Evolutionary conservation across 2,329 filamentous ascomycete genomes (phyloP), one percentile per base, ranked within the genome.

Genomic region (Penicillium decumbens): DNA sequence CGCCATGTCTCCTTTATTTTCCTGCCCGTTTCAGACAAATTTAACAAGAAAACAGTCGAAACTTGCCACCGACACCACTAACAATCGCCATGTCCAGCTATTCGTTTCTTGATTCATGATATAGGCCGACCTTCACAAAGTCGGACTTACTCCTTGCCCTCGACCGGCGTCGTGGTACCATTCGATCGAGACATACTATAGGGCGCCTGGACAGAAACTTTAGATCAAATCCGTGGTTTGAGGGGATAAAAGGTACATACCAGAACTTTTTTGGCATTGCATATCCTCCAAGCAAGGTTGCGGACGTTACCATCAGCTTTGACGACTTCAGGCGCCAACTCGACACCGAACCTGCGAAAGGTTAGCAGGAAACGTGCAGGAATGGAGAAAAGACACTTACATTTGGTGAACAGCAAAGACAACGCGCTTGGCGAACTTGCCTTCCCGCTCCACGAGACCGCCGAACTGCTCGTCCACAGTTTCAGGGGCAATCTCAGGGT

Each of bases 371-470:
- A 44, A 49, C 12, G 20, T 18, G 30, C 18, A 39, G 23, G 32
- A 24, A 51, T 42, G 49, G 33, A 45, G 33, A 37, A 32, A 4
- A 35, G 2, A 28, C 43, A 67, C 77, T 66, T 54, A 95, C 90
- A 96, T 96, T 67, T 95, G 88, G 56, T 88, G 87, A 25, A 98
- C 89, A 4, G 91, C 93, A 69, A 95, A 97, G 0, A 97, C 91
- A 9, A 97, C 87, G 37, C 93, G 77, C 70, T 84, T 88, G 0
- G 92, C 87, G 62, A 90, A 97, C 70, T 95, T 96, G 55, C 85
- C 82, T 58, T 96, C 88, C 23, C 90, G 78, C 64, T 95, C 90
- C 1, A 96, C 87, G 35, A 91, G 77, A 41, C 82, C 83, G 0
- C 93, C 93, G 67, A 95, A 98, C 2, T 82, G 76, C 66, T 97